These are phyloP conservation scores for Acanthamoeba healyi DNA, from an alignment of 208 protist species.

Conservation along the genomic window DNA sequence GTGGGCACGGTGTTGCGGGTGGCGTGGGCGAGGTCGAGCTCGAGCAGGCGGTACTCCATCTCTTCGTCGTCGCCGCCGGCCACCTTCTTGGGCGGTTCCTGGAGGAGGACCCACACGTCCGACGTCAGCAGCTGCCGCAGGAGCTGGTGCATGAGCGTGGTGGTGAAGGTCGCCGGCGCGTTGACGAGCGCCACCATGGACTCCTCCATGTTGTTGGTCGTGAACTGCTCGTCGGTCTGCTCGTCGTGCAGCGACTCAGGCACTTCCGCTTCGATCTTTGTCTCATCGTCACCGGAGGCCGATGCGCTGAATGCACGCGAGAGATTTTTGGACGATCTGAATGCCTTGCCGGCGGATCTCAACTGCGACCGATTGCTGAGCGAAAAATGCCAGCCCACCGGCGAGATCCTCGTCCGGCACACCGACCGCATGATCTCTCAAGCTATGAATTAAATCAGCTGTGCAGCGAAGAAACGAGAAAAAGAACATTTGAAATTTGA, in stretches of 20 bases:
- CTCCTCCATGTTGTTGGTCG: conserved; percentile 14
- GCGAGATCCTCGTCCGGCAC: too few species aligned
- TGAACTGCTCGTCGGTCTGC: conserved; percentile 25
- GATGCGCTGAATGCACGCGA: too few species aligned
- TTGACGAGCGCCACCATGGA: background rate
- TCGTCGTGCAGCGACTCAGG: background rate
- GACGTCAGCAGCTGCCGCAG: conserved; percentile 16
- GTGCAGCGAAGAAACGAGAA: too few species aligned
- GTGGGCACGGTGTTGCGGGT: background rate
- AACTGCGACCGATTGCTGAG: too few species aligned
- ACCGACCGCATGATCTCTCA: too few species aligned
- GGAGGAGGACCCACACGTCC: background rate
- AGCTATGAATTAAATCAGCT: too few species aligned
- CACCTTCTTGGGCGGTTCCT: background rate
- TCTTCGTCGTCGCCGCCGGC: background rate
- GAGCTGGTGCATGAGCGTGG: background rate
- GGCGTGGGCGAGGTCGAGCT: conserved; percentile 23
- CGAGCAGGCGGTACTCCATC: conserved; percentile 17
- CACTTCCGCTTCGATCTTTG: background rate
- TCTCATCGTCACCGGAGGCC: background rate
- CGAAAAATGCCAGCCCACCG: too few species aligned
- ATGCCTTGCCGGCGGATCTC: too few species aligned
- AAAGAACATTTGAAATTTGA: too few species aligned
- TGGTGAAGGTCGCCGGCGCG: background rate
- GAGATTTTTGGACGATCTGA: too few species aligned